Evolutionary conservation across 148 eudicot genomes (phyloP), one percentile per base, ranked within the genome.

Genomic region (Tetragonia tetragonoides): DNA sequence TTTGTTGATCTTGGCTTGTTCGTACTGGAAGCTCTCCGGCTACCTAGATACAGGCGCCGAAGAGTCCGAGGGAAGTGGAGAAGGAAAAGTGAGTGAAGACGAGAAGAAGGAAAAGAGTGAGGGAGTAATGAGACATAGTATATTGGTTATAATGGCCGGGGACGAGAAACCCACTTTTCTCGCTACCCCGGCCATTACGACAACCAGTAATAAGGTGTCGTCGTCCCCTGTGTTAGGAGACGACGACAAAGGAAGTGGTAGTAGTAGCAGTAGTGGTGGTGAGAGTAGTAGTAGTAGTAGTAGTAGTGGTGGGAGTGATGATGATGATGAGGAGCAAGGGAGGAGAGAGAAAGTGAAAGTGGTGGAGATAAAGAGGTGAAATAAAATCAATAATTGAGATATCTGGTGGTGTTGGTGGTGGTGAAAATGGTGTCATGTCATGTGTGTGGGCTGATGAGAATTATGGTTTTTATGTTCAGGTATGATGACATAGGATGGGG

Each of bases 11-110:
- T 91, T 92, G 3, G 97, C 94, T 0, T 92, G 97, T 70, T 92
- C 97, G 7, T 92, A 92, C 81, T 92, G 91, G 88, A 89, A 85
- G 71, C 88, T 89, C 66, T 79, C 94, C 39, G 93, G 90, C 66
- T 63, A 75, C 51, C 73, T 78, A n/a, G 87, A 73, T 72, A 60
- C 73, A 63, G 76, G 51, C n/a, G 81, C 66, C 69, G 82, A 46
- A 38, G 85, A 89, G 5, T 24, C 83, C 23, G 83, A 79, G 74
- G 81, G 82, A 23, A 82, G 79, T 74, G 81, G 82, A 38, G 84
- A 79, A 0, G 66, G 39, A 3, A 78, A 86, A 42, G 75, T 54
- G 0, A 83, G 46, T 4, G 82, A 11, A 0, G 69, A 57, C 2
- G 77, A 63, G 7, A 51, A 18, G 12, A 69, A 20, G 60, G 20